Evolutionary conservation across 345 rosid genomes (phyloP), one percentile per base, ranked within the genome.

Genomic region (Ailanthus altissimus): DNA sequence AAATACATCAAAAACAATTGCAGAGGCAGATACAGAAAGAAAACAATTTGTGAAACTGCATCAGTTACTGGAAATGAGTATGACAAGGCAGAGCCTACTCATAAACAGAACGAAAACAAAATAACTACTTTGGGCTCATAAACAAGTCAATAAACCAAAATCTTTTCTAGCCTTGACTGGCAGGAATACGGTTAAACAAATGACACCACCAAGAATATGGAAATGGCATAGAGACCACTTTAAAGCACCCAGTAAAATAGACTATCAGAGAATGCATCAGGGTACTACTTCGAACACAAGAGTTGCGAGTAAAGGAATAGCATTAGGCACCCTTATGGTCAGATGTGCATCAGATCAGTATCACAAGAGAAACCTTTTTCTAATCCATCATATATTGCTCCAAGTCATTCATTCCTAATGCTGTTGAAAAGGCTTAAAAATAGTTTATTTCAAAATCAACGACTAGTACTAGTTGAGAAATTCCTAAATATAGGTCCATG

Each of bases 1-100:
- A 73, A 47, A 43, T n/a, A 43, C 56, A 76, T 75, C 60, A 76
- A 81, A 70, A 58, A 43, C 56, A 67, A 47, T 49, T n/a, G 57
- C 18, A 75, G 20, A 47, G 28, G 56, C 26, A 64, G 49, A 43
- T 61, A 65, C 40, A 71, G 72, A 11, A 65, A 57, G 21, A 6
- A 64, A 53, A 57, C 5, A 54, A 67, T 12, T 70, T 67, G 64
- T 47, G 49, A 11, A 70, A 71, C 63, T 10, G 51, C 57, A 46
- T 67, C 68, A 77, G 12, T n/a, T 15, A 72, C 40, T 28, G 56
- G 45, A 77, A 70, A 69, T 53, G 62, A 74, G 26, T 1, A 32
- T 32, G 38, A 47, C 70, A 49, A 57, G 38, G 54, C 62, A 66
- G 60, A 64, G 28, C 64, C 61, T 21, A 49, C 59, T 64, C 63